Percentiles rank a stretch among this genome's conserved stretches.
Evolutionary conservation across 352 stramenopile species (phyloP).

Genomic region (Poterioochromonas sp.): DNA sequence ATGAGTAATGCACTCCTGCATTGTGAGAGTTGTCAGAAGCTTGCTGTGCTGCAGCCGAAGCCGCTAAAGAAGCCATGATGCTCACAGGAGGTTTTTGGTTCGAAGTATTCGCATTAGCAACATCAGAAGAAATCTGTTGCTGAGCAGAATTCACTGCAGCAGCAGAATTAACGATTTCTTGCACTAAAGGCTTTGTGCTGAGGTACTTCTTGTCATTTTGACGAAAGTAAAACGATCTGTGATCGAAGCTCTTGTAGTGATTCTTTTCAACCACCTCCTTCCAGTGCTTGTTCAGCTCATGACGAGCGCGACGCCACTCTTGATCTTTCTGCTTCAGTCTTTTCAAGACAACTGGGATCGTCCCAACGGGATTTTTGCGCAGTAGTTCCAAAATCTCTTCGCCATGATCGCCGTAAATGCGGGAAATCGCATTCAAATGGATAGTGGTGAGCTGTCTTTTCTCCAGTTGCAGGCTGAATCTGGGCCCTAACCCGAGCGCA

Average conservation of each 20-base stretch:
- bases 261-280: slow-evolving; percentile 94
- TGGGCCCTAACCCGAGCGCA: too few relatives aligned
- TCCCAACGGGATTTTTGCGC: slow-evolving; percentile 84
- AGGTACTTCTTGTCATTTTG: slow-evolving; percentile 94
- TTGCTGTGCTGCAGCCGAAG: too few relatives aligned
- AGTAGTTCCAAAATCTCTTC: slow-evolving; percentile 81
- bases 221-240: slow-evolving; percentile 97
- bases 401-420: slow-evolving; percentile 71
- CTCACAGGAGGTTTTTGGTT: too few relatives aligned
- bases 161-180: background rate
- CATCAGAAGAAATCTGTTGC: too few relatives aligned
- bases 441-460: slow-evolving; percentile 84
- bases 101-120: too few relatives aligned
- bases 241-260: slow-evolving; percentile 96
- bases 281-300: slow-evolving; percentile 91
- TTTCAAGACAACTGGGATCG: slow-evolving; percentile 94
- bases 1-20: too few relatives aligned
- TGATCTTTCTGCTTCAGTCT: slow-evolving; percentile 95
- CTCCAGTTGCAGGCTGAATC: slow-evolving; percentile 84
- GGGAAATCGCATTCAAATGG: slow-evolving; percentile 93
- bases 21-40: too few relatives aligned
- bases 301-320: slow-evolving; percentile 78
- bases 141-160: too few relatives aligned
- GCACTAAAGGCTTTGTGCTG: slow-evolving; percentile 81
- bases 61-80: too few relatives aligned